phyloP scores from a whole-genome alignment of 1,139 yeast species.

The Debaryomyces fabryi region DNA sequence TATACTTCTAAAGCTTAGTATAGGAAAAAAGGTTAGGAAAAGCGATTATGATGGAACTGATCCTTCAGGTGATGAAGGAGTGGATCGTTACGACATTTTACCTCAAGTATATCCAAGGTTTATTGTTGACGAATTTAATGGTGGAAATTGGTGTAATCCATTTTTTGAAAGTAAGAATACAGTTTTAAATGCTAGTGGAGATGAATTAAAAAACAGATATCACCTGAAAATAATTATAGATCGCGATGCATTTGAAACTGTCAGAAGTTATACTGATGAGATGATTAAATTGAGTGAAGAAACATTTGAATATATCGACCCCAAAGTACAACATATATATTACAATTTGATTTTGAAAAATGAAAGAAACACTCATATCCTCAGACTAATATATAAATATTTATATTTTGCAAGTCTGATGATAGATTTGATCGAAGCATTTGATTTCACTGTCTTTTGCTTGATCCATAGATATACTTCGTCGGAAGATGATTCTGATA shows the following conservation, averaged over 20 bases:
- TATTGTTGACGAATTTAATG: slow-evolving; percentile 62
- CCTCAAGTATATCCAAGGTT: slow-evolving; percentile 75
- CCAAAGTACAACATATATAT: slow-evolving; percentile 33
- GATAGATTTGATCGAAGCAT: slow-evolving; percentile 58
- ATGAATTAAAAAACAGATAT: slow-evolving; percentile 44
- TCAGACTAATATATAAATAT: slow-evolving; percentile 55
- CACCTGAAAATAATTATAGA: slow-evolving; percentile 55
- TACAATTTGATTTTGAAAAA: slow-evolving; percentile 40
- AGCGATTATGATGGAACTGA: slow-evolving; percentile 48
- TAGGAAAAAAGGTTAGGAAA: slow-evolving; percentile 33
- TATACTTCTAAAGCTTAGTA: slow-evolving; percentile 33
- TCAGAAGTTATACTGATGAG: slow-evolving; percentile 40
- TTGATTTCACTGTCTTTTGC: slow-evolving; percentile 63
- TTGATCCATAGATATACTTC: slow-evolving; percentile 34
- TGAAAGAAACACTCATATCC: slow-evolving; percentile 56
- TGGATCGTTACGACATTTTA: slow-evolving; percentile 41
- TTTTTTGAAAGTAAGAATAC: slow-evolving; percentile 50
- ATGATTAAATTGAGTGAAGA: slow-evolving; percentile 43
- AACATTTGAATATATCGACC: slow-evolving; percentile 42
- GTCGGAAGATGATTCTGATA: slow-evolving; percentile 21
- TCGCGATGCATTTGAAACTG: slow-evolving; percentile 45
- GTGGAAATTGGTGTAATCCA: slow-evolving; percentile 76
- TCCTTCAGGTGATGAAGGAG: slow-evolving; percentile 36
- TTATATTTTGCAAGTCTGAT: slow-evolving; percentile 52
- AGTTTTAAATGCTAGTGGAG: slow-evolving; percentile 48